These are phyloP conservation scores for Juglanconis juglandina DNA, from an alignment of 2,329 filamentous ascomycete species.

Conservation along the genomic window DNA sequence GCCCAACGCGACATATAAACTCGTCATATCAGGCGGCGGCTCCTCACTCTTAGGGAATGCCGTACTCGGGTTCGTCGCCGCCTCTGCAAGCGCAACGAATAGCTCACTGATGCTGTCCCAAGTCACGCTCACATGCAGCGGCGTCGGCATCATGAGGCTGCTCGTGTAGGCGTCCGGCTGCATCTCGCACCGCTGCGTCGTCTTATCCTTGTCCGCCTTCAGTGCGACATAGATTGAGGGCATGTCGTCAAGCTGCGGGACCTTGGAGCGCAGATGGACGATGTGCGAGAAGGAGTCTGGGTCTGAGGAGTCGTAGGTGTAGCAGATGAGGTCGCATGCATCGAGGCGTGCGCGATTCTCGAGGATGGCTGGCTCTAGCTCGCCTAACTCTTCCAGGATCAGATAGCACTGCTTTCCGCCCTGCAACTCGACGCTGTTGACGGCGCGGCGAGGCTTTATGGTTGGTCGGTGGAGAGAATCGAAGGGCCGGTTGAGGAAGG, in stretches of 20 bases:
- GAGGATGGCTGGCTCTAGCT: conserved; percentile 89
- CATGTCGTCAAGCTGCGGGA: conserved; percentile 81
- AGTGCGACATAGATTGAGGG: conserved; percentile 89
- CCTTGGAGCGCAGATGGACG: conserved; percentile 71
- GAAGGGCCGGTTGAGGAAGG: conserved; percentile 87
- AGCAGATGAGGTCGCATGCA: conserved; percentile 90
- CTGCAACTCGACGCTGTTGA: conserved; percentile 93
- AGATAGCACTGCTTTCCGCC: conserved; percentile 97
- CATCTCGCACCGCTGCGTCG: conserved; percentile 85
- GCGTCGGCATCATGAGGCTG: conserved; percentile 80
- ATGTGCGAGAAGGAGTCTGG: conserved; percentile 95
- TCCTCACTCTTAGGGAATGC: conserved; percentile 90
- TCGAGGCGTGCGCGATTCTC: conserved; percentile 90
- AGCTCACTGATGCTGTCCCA: conserved; percentile 94
- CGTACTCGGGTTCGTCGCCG: conserved; percentile 82
- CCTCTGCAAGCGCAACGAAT: conserved; percentile 87
- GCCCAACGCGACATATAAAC: conserved; percentile 79
- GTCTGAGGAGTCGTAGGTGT: conserved; percentile 94
- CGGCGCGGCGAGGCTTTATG: conserved; percentile 87
- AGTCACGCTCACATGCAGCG: conserved; percentile 88
- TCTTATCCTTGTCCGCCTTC: conserved; percentile 94
- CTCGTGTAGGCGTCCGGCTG: conserved; percentile 92
- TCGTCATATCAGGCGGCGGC: conserved; percentile 76
- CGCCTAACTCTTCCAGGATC: conserved; percentile 90
- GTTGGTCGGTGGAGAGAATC: conserved; percentile 82